Conservation (phyloP, 352 stramenopile genomes). For the Globisporangium mamillatum region DNA sequence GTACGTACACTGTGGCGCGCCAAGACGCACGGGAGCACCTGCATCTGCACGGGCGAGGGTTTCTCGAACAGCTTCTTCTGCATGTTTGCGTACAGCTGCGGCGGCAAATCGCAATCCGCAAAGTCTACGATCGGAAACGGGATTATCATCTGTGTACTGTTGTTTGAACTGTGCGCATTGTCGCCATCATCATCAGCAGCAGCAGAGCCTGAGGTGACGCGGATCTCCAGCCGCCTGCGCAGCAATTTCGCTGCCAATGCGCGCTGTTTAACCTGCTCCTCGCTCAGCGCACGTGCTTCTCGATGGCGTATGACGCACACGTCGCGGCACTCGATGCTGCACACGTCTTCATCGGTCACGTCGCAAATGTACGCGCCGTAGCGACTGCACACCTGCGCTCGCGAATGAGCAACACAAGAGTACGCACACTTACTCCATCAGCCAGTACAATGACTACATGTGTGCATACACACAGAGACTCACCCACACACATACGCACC, state of each 20-base stretch:
- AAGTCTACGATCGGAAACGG: slow-evolving; percentile 25
- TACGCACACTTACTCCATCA: not conserved
- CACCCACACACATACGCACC: slow-evolving; percentile 10
- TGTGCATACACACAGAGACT: too few relatives aligned
- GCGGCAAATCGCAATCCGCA: slow-evolving; percentile 21
- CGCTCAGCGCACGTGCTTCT: not conserved
- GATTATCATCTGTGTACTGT: not conserved
- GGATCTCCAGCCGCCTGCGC: slow-evolving; percentile 37
- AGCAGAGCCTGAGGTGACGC: slow-evolving; percentile 7
- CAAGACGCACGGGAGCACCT: slow-evolving; percentile 54
- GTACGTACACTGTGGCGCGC: slow-evolving; percentile 35
- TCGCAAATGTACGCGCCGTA: slow-evolving; percentile 84
- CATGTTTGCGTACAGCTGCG: slow-evolving; percentile 42
- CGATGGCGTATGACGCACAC: slow-evolving; percentile 25
- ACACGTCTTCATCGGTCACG: slow-evolving; percentile 80
- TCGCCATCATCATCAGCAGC: slow-evolving; percentile 2
- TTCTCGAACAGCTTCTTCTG: slow-evolving; percentile 26
- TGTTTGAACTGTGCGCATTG: not conserved
- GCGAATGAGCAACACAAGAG: not conserved
- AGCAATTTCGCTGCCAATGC: slow-evolving; percentile 15
- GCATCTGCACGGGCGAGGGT: slow-evolving; percentile 77
- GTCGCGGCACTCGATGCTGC: slow-evolving; percentile 74
- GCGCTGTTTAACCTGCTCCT: slow-evolving; percentile 7
- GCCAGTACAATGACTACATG: not conserved
- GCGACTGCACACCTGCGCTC: slow-evolving; percentile 51